Conservation (phyloP, 2,329 filamentous ascomycete species). For the Daldinia eschscholtzii region DNA sequence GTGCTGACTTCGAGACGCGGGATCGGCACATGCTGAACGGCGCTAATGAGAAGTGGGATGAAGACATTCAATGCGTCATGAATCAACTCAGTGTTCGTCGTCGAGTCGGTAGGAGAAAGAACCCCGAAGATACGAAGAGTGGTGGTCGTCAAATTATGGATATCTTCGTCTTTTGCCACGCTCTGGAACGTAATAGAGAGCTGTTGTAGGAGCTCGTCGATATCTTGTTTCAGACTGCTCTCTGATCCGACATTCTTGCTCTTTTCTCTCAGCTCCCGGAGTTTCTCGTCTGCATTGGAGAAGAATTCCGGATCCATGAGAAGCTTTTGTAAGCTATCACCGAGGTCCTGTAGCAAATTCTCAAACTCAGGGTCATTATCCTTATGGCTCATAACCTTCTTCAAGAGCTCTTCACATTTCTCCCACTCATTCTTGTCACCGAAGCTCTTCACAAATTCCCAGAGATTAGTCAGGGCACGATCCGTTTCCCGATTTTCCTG, state of each 20-base stretch:
- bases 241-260: constrained; percentile 74
- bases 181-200: constrained; percentile 75
- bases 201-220: constrained; percentile 79
- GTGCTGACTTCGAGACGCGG: constrained; percentile 89
- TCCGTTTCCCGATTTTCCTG: constrained; percentile 81
- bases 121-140: constrained; percentile 76
- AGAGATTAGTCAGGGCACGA: constrained; percentile 81
- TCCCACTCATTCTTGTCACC: constrained; percentile 82
- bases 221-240: constrained; percentile 76
- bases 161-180: constrained; percentile 77
- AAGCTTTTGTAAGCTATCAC: constrained; percentile 81
- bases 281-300: constrained; percentile 73
- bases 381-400: constrained; percentile 78
- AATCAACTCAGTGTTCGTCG: constrained; percentile 78
- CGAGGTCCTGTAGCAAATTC: constrained; percentile 77
- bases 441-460: constrained; percentile 83
- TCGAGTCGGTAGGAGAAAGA: constrained; percentile 73
- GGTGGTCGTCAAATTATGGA: constrained; percentile 76
- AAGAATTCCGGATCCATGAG: constrained; percentile 90
- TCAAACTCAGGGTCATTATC: constrained; percentile 87
- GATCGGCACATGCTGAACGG: constrained; percentile 89
- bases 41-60: constrained; percentile 79
- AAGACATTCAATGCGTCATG: constrained; percentile 84
- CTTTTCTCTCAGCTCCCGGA: constrained; percentile 65
- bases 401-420: constrained; percentile 75